Base-by-base conservation (phyloP, 345 rosid species). In the Populus davidiana region DNA sequence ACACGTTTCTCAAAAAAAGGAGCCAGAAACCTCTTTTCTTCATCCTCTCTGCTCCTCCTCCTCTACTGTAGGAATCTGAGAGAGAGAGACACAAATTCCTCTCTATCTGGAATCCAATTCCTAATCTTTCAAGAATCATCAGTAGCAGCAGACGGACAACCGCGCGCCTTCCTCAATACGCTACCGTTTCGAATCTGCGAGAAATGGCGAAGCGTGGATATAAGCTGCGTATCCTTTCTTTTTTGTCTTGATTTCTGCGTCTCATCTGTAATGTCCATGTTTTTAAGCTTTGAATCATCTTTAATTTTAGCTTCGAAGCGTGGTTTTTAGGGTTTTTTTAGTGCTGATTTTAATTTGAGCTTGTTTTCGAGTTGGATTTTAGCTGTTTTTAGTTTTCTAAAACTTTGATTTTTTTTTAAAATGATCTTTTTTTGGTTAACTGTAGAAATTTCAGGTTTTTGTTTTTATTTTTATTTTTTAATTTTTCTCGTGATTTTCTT, bases 141-240 rank as follows among this genome's bases (percentile, higher is more conserved):
- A 47, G 18, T 47, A 47, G 52, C 18, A 47, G 52, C 52, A 47
- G 16, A 13, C 17, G 20, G 17, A 43, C 47, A 43, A 43, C 14
- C 47, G 14, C 47, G 47, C 47, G 47, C 47, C 52, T 47, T 72
- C 41, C n/a, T 18, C 27, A 65, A 47, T 47, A 47, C 52, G 50
- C 59, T 72, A 4, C 2, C 70, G 21, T 27, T 59, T 35, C 18
- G 23, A 69, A 63, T 61, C 43, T 35, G 76, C 20, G 72, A 59
- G 59, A 78, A 92, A 75, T 92, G 97, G 89, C 97, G 75, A 92
- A 90, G 88, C 97, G 97, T 83, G 98, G 96, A 84, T 95, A 91
- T 83, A 93, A 95, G 90, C 93, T 95, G 70, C 99, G 99, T 95
- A 95, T 95, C 99, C 94, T 93, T 83, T 43, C 29, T 0, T 5